phyloP scores from a whole-genome alignment of 2,329 filamentous ascomycete genomes.

The Xylariaceae sp. region DNA sequence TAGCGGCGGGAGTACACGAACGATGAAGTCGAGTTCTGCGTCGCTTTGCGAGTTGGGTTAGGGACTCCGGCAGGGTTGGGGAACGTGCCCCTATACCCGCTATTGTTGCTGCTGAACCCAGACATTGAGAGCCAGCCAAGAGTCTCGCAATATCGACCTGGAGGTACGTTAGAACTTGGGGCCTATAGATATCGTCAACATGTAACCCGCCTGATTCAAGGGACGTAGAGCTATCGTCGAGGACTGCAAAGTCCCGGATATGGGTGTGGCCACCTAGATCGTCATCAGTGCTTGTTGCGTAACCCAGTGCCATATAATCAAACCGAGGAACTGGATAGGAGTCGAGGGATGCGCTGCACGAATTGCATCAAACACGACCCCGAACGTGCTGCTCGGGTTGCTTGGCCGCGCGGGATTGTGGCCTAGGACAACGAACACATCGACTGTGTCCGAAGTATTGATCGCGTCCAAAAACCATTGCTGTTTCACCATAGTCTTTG shows the following conservation, averaged over 20 bases:
- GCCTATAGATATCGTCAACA: not conserved
- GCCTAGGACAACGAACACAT: conserved; percentile 65
- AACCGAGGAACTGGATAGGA: conserved; percentile 63
- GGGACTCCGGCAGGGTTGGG: conserved; percentile 42
- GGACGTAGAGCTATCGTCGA: conserved; percentile 62
- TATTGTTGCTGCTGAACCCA: conserved; percentile 55
- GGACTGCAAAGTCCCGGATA: conserved; percentile 66
- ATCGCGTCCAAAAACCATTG: conserved; percentile 64
- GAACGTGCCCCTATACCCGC: conserved; percentile 41
- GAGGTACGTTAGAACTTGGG: not conserved
- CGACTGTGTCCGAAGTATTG: conserved; percentile 55
- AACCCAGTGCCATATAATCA: not conserved
- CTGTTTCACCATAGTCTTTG: conserved; percentile 54
- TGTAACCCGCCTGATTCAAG: conserved; percentile 52
- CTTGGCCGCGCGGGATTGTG: conserved; percentile 61
- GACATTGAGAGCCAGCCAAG: conserved; percentile 68
- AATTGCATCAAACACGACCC: conserved; percentile 58
- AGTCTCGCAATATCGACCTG: conserved; percentile 68
- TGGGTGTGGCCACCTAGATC: conserved; percentile 61
- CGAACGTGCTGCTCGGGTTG: conserved; percentile 47
- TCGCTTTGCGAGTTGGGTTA: conserved; percentile 45
- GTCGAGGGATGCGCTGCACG: conserved; percentile 57
- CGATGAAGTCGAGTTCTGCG: conserved; percentile 41
- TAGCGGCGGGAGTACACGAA: conserved; percentile 61
- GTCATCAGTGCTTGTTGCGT: conserved; percentile 6